Conservation (phyloP, 257 asterid genomes). For the Solanum medicagineum region DNA sequence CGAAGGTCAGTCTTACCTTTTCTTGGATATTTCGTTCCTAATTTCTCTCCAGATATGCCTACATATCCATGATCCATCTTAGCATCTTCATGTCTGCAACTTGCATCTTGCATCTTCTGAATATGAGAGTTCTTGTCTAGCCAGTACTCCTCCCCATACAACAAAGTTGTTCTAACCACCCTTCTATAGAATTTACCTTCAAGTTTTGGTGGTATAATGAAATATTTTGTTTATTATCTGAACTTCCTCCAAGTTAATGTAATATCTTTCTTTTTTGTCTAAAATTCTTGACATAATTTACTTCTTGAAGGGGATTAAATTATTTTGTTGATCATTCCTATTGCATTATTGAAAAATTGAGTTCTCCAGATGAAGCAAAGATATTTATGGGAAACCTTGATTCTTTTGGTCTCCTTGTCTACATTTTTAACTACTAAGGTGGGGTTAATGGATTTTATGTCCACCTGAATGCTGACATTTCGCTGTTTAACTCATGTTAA, state of each 20-base stretch:
- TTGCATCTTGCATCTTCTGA: not conserved
- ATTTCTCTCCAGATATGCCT: not conserved
- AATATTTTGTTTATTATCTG: not conserved
- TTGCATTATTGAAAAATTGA: not conserved
- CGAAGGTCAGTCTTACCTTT: not conserved
- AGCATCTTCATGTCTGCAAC: not conserved
- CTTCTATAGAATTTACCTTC: not conserved
- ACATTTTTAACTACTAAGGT: not conserved
- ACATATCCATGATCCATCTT: not conserved
- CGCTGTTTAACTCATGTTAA: constrained; percentile 9
- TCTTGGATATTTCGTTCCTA: not conserved
- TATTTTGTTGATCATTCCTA: not conserved
- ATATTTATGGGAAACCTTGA: not conserved
- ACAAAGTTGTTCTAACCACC: not conserved
- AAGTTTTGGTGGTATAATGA: not conserved
- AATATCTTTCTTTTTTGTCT: not conserved
- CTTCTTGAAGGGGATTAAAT: not conserved
- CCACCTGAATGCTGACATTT: not conserved
- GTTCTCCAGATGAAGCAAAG: not conserved
- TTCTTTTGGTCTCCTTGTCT: not conserved
- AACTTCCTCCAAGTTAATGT: not conserved
- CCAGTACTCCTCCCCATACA: not conserved
- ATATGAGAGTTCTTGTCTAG: not conserved
- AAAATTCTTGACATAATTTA: not conserved
- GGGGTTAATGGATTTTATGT: not conserved